Evolutionary conservation across 768 basidiomycete species (phyloP), one percentile per base, ranked within the genome.

Genomic region (Ramaria rubella): DNA sequence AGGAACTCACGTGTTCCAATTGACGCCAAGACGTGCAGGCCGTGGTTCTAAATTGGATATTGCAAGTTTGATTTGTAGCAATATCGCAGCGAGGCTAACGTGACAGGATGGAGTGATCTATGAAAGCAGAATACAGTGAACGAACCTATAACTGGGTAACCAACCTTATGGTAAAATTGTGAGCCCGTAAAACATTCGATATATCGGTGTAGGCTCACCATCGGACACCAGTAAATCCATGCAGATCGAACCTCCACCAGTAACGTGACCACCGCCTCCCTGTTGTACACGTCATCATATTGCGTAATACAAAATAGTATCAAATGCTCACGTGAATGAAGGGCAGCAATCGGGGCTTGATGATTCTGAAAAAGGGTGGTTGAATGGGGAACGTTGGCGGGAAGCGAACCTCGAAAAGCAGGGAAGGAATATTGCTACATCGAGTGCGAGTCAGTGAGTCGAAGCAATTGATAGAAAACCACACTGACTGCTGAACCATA

Each of bases 361-460:
- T 76, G 30, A 88, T 81, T 55, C 87, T 78, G 69, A 89, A 87
- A 72, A 86, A 88, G 0, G 88, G 87, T 1, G 86, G 88, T 8
- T 80, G 74, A 61, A 81, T 77, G 0, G 87, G 87, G 65, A 81
- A 88, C 17, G 72, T 73, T 1, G 80, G 75, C 7, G 83, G 83
- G 64, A 86, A 90, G 31, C 84, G 72, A 52, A 88, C 81, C 64
- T 88, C 87, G 62, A 90, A 82, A 17, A 87, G 78, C 44, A 90
- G 68, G 1, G 85, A 87, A 52, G 80, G 79, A 50, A 90, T 63
- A 43, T 75, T 72, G 62, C 83, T 82, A 38, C 34, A 26, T 17
- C 6, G 17, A 24, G 14, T 34, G 26, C 43, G 5, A 11, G 15
- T 19, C 21, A 21, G 17, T 30, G 29, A 11, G 44, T 8, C 2